Evolutionary conservation across 768 basidiomycete species (phyloP).

Genomic region (Leucocoprinus sp.): DNA sequence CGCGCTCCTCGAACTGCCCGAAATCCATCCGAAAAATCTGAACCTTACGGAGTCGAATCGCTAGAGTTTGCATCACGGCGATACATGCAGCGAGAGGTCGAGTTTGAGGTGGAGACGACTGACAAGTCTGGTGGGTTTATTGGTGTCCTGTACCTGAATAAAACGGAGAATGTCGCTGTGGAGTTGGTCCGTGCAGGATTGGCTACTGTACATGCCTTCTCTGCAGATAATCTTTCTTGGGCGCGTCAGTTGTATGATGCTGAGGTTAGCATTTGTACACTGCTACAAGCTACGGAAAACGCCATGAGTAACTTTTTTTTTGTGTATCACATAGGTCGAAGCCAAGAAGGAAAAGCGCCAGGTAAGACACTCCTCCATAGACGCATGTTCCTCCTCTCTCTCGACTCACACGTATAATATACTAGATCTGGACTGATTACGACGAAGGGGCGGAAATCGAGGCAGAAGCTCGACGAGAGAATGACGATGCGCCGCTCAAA

Average conservation of each 20-base stretch:
- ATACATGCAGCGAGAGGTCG: slow-evolving; percentile 93
- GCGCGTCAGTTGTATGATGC: slow-evolving; percentile 73
- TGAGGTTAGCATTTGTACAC: slow-evolving; percentile 41
- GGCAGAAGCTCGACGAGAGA: slow-evolving; percentile 27
- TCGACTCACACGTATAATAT: background rate
- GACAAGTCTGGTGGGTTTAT: slow-evolving; percentile 98
- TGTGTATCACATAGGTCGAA: slow-evolving; percentile 41
- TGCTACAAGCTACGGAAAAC: background rate
- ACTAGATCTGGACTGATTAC: slow-evolving; percentile 80
- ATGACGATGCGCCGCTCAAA: slow-evolving; percentile 48
- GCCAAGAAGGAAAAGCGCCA: slow-evolving; percentile 76
- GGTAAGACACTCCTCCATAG: slow-evolving; percentile 34
- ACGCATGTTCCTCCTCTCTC: slow-evolving; percentile 7
- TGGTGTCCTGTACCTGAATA: slow-evolving; percentile 77
- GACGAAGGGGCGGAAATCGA: slow-evolving; percentile 64
- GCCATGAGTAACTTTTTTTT: no score
- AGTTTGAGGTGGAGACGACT: slow-evolving; percentile 81
- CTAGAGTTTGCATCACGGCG: slow-evolving; percentile 68
- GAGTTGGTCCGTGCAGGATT: slow-evolving; percentile 81
- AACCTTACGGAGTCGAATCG: slow-evolving; percentile 83
- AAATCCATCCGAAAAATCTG: slow-evolving; percentile 72
- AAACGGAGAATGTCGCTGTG: slow-evolving; percentile 80
- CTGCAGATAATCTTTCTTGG: slow-evolving; percentile 78
- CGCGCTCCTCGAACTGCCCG: slow-evolving; percentile 86
- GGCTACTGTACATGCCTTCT: slow-evolving; percentile 82